Base-by-base conservation (phyloP, 192 early-diverging fungal species). In the Rhizophagus prolifer region DNA sequence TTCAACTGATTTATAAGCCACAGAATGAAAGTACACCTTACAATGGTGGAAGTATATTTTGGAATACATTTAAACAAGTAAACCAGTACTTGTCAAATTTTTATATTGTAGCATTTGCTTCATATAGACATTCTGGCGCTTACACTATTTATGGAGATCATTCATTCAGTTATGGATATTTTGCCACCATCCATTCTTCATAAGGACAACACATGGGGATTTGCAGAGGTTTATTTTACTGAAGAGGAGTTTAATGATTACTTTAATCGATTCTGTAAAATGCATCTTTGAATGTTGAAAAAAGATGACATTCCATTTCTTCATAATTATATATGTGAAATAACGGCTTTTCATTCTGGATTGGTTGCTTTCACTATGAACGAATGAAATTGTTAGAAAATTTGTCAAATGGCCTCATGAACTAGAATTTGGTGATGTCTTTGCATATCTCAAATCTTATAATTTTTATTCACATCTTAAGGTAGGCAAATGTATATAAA, bases 51-150 rank as follows among this genome's bases (percentile, higher is more conserved):
- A 61, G 14, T 36, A 19, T 61, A 60, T 73, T 73, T 3, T 72
- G 47, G 23, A 23, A 72, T 72, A 10, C 13, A 54, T 72, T 72
- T 58, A 72, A 72, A 31, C 0, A 14, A 1, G 58, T 72, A 58
- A 8, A 30, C 6, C 70, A 72, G 58, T 16, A 2, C 47, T 34
- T 31, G 31, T 31, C 23, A 58, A 50, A 8, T 9, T n/a, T 73
- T 58, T 38, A 59, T 60, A 73, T 73, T 73, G 34, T 73, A 73
- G 34, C 59, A 73, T 73, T 73, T 59, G 30, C 58, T 36, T 36
- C 19, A 61, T 61, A 73, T 60, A 19, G 34, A 0, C 58, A 73
- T 61, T 73, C 60, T 73, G 58, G 34, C 4, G 31, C 72, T 61
- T 73, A 73, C n/a, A 38, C 58, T 73, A n/a, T 9, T 59, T 4